Base-by-base conservation (phyloP, 2,329 filamentous ascomycete species). In the Claviceps purpurea region DNA sequence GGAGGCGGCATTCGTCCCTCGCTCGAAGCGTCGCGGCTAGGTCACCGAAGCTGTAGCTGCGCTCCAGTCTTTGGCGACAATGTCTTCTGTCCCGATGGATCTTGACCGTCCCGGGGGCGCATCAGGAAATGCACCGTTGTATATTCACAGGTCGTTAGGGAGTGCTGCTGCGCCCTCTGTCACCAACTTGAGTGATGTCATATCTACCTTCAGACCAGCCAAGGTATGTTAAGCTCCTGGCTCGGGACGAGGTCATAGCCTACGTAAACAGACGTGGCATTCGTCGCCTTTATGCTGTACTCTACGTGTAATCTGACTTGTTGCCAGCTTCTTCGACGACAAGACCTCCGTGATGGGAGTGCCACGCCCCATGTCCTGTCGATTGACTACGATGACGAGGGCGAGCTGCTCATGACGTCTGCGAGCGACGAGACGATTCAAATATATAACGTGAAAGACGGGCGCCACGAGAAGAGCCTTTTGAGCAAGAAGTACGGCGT, bases 401-500 rank as follows among this genome's bases (percentile, higher is more conserved):
- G 93, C 66, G 89, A 96, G 67, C 86, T 91, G 49, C 79, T 94
- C 54, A 89, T 98, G 69, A 87, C 90, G 0, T 88, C 89, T 5
- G 87, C 90, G 59, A 89, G 88, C 71, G 93, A 98, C 68, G 90
- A 96, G 66, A 94, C 88, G 3, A 87, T 98, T 56, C 90, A 97
- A 64, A 84, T 98, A 37, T 98, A 94, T 72, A 95, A 93, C 62
- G 85, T 95, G 56, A 87, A 86, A 62, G 89, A 95, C 58, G 93
- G 93, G 4, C 86, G 87, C 55, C 84, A 89, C 60, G 87, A 89
- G 47, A 97, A 97, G 71, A 85, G 84, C 54, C 77, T 96, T 47
- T 82, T 94, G 50, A 94, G 87, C 70, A 95, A 97, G 65, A 98
- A 98, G 66, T 98, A 98, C 62, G 93, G 93, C 54, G 89, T 89